phyloP scores from a whole-genome alignment of 164 flowering plant species.

The Litsea cubeba region DNA sequence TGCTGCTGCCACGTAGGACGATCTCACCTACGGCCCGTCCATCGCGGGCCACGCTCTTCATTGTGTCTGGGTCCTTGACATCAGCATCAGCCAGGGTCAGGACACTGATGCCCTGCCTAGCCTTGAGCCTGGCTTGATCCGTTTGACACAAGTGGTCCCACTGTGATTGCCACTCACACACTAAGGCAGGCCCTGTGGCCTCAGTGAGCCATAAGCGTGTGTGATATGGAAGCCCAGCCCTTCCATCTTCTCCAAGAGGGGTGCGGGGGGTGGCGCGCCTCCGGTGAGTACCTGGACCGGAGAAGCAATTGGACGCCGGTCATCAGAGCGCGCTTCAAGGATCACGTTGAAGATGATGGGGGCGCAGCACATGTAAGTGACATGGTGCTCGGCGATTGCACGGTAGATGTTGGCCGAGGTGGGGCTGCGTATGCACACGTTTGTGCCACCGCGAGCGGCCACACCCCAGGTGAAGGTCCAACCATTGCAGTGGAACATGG shows the following conservation, averaged over 20 bases:
- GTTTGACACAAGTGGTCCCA: slow-evolving; percentile 52
- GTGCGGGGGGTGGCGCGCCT: slow-evolving; percentile 84
- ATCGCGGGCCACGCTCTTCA: slow-evolving; percentile 65
- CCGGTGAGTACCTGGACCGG: slow-evolving; percentile 63
- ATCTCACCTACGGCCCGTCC: slow-evolving; percentile 72
- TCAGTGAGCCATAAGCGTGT: slow-evolving; percentile 83
- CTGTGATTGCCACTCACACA: slow-evolving; percentile 72
- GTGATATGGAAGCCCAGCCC: slow-evolving; percentile 64
- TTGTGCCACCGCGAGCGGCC: slow-evolving; percentile 91
- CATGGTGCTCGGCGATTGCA: slow-evolving; percentile 49
- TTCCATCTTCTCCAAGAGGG: slow-evolving; percentile 56
- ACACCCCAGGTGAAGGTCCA: slow-evolving; percentile 96
- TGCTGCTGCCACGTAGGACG: slow-evolving; percentile 62
- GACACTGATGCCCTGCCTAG: slow-evolving; percentile 72
- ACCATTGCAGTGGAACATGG: slow-evolving; percentile 96
- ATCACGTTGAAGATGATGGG: slow-evolving; percentile 74
- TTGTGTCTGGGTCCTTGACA: slow-evolving; percentile 47
- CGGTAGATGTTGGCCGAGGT: slow-evolving; percentile 52
- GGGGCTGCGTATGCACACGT: slow-evolving; percentile 71
- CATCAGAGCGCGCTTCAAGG: slow-evolving; percentile 39
- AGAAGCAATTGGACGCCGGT: slow-evolving; percentile 17
- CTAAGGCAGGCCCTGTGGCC: slow-evolving; percentile 76
- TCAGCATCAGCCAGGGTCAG: slow-evolving; percentile 61
- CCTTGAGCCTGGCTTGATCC: slow-evolving; percentile 52
- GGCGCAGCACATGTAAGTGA: slow-evolving; percentile 89